Base-by-base conservation (phyloP, 2,329 filamentous ascomycete genomes). In the Lasiodiplodia theobromae region DNA sequence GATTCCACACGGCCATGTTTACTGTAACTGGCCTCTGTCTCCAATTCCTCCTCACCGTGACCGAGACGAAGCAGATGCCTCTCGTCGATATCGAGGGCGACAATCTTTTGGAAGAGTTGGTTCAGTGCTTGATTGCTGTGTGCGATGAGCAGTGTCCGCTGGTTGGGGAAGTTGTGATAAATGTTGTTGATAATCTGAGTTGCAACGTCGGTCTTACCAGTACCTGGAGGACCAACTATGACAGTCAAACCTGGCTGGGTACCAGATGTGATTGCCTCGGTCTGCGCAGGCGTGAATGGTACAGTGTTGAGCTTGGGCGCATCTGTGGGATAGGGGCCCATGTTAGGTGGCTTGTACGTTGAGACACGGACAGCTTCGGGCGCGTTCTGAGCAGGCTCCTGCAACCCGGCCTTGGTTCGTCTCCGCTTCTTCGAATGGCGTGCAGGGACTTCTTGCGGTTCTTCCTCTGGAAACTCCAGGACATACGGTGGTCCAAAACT, bases 121-220 rank as follows among this genome's bases (percentile, higher is more conserved):
- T 99, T 99, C 11, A 99, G 84, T 2, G 96, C 96, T 79, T 99
- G 96, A 77, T 99, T 99, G 80, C 95, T 98, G 79, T 99, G 96
- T 4, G 96, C 96, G 71, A 99, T 89, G 51, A 99, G 88, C 21
- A 99, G 83, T 0, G 96, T 99, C 73, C 93, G 91, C 79, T 99
- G 94, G 71, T 91, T 86, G 8, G 96, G 94, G 77, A 97, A 99
- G 81, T 98, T 97, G 83, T 98, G 95, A 77, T 99, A 99, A 73
- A 99, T 92, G 79, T 98, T 97, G 83, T 93, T 97, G 82, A 99
- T 99, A 77, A 98, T 96, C 79, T 99, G 96, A 4, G 95, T 97
- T 58, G 94, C 94, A 66, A 99, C 96, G 80, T 99, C 96, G n/a
- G 96, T 99, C 84, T 99, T 99, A 71, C 96, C 96, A 7, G 96